Evolutionary conservation across 805 yeast species (phyloP).

Genomic region (Blastobotrys attinorum): DNA sequence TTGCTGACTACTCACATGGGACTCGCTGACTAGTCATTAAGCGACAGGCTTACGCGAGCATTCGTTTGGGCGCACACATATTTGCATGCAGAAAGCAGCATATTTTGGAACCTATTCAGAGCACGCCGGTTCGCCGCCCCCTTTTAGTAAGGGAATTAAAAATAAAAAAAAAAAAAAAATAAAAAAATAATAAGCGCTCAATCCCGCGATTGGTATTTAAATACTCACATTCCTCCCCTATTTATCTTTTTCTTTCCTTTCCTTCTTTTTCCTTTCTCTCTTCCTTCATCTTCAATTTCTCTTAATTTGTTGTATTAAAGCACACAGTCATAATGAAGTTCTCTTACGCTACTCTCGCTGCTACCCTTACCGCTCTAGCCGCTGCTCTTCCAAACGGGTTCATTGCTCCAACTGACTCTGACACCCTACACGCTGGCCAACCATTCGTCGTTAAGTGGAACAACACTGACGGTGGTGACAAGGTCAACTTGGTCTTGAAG

Average conservation of each 20-base stretch:
- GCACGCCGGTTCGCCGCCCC: too few species aligned
- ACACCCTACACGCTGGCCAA: conserved; percentile 26
- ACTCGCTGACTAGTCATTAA: too few species aligned
- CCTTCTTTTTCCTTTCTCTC: not conserved
- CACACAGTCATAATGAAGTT: conserved; percentile 9
- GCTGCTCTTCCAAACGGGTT: conserved; percentile 24
- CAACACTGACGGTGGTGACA: conserved; percentile 26
- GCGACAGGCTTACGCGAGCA: too few species aligned
- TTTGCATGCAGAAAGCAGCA: too few species aligned
- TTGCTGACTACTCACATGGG: too few species aligned
- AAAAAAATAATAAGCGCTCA: too few species aligned
- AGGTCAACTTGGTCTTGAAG: conserved; percentile 26
- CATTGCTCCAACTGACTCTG: conserved; percentile 25
- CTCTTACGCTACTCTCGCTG: conserved; percentile 7
- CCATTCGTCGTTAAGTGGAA: conserved; percentile 26
- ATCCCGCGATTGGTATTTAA: too few species aligned
- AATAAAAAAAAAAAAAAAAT: too few species aligned
- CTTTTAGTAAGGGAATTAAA: too few species aligned
- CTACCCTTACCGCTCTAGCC: conserved; percentile 8
- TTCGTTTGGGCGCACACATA: too few species aligned
- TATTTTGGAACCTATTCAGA: too few species aligned
- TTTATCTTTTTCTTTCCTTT: not conserved
- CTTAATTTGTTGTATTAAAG: not conserved
- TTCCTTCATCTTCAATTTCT: not conserved
- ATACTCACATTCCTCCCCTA: too few species aligned